Base-by-base conservation (phyloP, 1,284 basidiomycete species). In the Irpex rosettiformis region DNA sequence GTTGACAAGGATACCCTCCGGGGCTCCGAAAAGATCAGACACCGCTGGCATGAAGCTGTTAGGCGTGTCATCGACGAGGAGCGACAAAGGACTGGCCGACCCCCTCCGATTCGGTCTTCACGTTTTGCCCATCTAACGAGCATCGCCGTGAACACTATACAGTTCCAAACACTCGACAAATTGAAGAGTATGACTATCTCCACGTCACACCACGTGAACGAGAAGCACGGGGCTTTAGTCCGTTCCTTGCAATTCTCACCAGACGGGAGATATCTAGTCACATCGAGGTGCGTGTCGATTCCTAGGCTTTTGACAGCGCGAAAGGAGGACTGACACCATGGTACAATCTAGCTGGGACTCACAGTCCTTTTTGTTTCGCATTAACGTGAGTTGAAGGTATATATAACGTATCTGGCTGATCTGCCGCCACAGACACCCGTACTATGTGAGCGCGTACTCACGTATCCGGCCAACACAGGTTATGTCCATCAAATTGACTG, bases 1-100 rank as follows among this genome's bases (percentile, higher is more conserved):
- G 16, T 18, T 18, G 53, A 54, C 16, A 58, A 54, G 10, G 25
- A 16, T 6, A 10, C n/a, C 0, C 27, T 58, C 45, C 28, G 18
- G 16, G 18, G 4, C 3, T 22, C 25, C 8, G 30, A 49, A 21
- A 54, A 30, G 8, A 37, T 16, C 29, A 42, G 11, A 52, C 53
- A 58, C 33, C 52, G 52, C 4, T 58, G 57, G 57, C 57, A 25
- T 18, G 57, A 58, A 55, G 57, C 57, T 6, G 27, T 55, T 2
- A 25, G 57, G 24, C 52, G 56, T 2, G 49, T 52, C 29, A 30
- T 27, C 11, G 49, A 25, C 22, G 0, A 5, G 4, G 30, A 21
- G 10, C 49, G 27, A 30, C 22, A 28, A 37, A 28, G 29, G 30
- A 3, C 45, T 29, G 18, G 42, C 30, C 52, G 43, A 4, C 3